Conservation (phyloP, 2,329 filamentous ascomycete species). For the Calonectria henricotiae region DNA sequence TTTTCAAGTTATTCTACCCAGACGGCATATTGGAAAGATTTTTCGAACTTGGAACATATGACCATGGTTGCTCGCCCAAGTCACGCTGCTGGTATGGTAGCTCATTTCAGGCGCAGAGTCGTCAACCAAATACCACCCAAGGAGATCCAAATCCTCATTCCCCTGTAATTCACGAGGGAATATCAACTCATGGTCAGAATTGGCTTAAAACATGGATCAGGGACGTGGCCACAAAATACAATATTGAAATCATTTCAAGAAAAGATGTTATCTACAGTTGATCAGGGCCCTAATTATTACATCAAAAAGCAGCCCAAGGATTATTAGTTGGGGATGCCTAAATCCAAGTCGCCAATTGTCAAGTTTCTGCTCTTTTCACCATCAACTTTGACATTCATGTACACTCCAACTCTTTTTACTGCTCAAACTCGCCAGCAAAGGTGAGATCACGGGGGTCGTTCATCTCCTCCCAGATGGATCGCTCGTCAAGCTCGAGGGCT, state of each 20-base stretch:
- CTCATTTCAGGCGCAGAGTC: too few species aligned
- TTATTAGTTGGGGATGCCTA: neutral
- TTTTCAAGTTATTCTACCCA: too few species aligned
- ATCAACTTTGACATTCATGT: neutral
- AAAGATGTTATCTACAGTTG: constrained; percentile 4
- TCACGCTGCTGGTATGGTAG: too few species aligned
- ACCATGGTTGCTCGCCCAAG: too few species aligned
- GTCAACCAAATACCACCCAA: too few species aligned
- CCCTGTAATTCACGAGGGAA: too few species aligned
- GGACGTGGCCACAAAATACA: constrained; percentile 1
- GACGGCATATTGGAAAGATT: too few species aligned
- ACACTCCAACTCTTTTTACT: constrained; percentile 33
- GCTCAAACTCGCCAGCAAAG: constrained; percentile 63
- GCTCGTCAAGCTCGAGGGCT: constrained; percentile 57
- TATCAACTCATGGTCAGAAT: too few species aligned
- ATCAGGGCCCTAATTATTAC: neutral
- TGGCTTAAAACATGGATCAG: neutral
- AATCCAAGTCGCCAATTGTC: neutral
- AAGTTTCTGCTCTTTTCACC: neutral
- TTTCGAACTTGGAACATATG: too few species aligned
- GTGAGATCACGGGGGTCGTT: constrained; percentile 65
- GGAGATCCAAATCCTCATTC: too few species aligned
- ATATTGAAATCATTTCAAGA: constrained; percentile 1
- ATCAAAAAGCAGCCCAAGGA: neutral
- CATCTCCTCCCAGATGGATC: constrained; percentile 64